Evolutionary conservation across 345 rosid genomes (phyloP).

Genomic region (Camelina laxa): DNA sequence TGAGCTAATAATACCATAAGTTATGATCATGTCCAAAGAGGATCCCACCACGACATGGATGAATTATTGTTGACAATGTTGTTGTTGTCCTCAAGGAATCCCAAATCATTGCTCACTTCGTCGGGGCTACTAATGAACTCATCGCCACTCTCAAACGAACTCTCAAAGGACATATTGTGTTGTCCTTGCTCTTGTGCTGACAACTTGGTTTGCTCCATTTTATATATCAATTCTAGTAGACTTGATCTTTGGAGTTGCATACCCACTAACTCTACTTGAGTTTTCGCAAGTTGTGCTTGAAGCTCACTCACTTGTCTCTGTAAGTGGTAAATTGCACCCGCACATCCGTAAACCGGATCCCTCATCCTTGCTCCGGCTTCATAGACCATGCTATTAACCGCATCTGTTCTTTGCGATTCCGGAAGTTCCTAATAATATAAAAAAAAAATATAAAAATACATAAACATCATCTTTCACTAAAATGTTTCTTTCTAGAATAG

Average conservation of each 20-base stretch:
- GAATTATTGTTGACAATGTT: slow-evolving; percentile 32
- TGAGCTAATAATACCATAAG: slow-evolving; percentile 41
- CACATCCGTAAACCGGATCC: slow-evolving; percentile 93
- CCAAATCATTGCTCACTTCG: slow-evolving; percentile 47
- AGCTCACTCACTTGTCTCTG: slow-evolving; percentile 83
- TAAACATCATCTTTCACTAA: slow-evolving; percentile 1
- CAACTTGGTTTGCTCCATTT: slow-evolving; percentile 54
- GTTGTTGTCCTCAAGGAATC: slow-evolving; percentile 48
- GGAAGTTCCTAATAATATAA: slow-evolving; percentile 70
- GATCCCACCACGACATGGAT: slow-evolving; percentile 54
- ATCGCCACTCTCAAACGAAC: slow-evolving; percentile 45
- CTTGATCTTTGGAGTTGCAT: slow-evolving; percentile 76
- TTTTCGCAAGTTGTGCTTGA: slow-evolving; percentile 79
- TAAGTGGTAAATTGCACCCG: slow-evolving; percentile 84
- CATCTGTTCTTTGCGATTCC: slow-evolving; percentile 81
- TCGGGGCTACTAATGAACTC: slow-evolving; percentile 51
- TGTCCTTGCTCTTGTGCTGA: slow-evolving; percentile 45
- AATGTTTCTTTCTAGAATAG: background rate
- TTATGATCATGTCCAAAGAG: slow-evolving; percentile 67
- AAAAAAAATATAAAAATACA: background rate
- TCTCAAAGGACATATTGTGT: slow-evolving; percentile 41
- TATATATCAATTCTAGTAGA: slow-evolving; percentile 62
- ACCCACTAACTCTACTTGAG: slow-evolving; percentile 72
- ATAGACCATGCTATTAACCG: slow-evolving; percentile 97
- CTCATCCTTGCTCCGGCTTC: slow-evolving; percentile 87